phyloP scores from a whole-genome alignment of 257 asterid genomes.

The Capsicum pubescens region DNA sequence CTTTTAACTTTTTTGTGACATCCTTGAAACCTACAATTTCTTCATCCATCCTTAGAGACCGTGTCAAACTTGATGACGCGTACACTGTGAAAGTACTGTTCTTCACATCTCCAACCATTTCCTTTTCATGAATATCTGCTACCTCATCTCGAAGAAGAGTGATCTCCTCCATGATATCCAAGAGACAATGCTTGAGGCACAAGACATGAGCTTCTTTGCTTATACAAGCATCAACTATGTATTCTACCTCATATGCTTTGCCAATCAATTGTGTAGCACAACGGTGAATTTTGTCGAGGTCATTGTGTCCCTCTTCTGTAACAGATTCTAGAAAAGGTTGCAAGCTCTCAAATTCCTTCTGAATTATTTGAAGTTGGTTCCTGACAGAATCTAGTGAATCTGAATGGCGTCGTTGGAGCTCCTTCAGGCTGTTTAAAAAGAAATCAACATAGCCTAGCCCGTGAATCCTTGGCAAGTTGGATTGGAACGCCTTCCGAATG shows the following conservation, averaged over 20 bases:
- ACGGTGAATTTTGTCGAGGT: too few relatives aligned
- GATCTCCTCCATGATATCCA: background rate
- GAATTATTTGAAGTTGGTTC: background rate
- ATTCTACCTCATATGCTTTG: too few relatives aligned
- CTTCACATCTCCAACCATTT: background rate
- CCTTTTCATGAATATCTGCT: background rate
- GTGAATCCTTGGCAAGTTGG: too few relatives aligned
- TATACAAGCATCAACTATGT: too few relatives aligned
- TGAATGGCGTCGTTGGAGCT: background rate
- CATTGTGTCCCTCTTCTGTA: too few relatives aligned
- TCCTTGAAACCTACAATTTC: conserved; percentile 8
- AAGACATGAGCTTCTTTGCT: background rate
- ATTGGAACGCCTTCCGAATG: too few relatives aligned
- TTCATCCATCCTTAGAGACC: background rate
- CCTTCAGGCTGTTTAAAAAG: too few relatives aligned
- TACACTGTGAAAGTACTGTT: background rate
- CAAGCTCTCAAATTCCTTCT: background rate
- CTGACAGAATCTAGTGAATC: background rate
- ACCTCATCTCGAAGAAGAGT: background rate
- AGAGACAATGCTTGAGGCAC: conserved; percentile 29
- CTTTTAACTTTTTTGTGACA: background rate
- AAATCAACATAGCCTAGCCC: too few relatives aligned
- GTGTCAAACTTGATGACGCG: background rate
- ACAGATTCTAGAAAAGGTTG: background rate
- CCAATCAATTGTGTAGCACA: too few relatives aligned